phyloP scores from a whole-genome alignment of 495 filamentous ascomycete genomes.

The Neurospora sp. region DNA sequence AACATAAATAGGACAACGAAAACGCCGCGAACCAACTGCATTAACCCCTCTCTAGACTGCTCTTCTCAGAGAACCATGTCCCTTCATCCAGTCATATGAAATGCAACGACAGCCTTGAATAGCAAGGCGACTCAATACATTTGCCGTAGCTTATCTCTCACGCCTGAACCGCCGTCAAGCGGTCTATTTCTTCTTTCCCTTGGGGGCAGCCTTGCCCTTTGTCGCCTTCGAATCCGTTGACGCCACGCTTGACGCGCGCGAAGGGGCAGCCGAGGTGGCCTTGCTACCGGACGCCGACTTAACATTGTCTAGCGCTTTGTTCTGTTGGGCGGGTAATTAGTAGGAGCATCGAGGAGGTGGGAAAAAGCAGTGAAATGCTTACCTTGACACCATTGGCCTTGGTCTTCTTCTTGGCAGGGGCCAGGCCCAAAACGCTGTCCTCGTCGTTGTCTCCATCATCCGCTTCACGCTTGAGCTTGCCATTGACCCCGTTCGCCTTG shows the following conservation, averaged over 20 bases:
- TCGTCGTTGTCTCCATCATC: constrained; percentile 79
- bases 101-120: neutral
- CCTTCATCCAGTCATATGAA: neutral
- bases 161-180: neutral
- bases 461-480: constrained; percentile 64
- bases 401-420: constrained; percentile 83
- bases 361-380: constrained; percentile 6
- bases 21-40: neutral
- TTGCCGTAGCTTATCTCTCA: neutral
- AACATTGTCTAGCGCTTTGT: constrained; percentile 52
- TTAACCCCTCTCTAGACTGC: neutral
- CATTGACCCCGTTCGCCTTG: constrained; percentile 52
- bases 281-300: constrained; percentile 46
- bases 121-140: neutral
- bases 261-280: constrained; percentile 43
- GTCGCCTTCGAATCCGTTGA: constrained; percentile 34
- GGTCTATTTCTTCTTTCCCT: constrained; percentile 46
- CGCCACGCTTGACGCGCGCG: constrained; percentile 43
- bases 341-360: neutral
- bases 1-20: neutral
- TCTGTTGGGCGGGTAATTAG: constrained; percentile 27
- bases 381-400: constrained; percentile 67
- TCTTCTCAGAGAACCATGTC: neutral
- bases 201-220: constrained; percentile 31
- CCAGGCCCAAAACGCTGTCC: constrained; percentile 57